Conservation (phyloP, 352 stramenopile species). For the Phytopythium oedochilum region DNA sequence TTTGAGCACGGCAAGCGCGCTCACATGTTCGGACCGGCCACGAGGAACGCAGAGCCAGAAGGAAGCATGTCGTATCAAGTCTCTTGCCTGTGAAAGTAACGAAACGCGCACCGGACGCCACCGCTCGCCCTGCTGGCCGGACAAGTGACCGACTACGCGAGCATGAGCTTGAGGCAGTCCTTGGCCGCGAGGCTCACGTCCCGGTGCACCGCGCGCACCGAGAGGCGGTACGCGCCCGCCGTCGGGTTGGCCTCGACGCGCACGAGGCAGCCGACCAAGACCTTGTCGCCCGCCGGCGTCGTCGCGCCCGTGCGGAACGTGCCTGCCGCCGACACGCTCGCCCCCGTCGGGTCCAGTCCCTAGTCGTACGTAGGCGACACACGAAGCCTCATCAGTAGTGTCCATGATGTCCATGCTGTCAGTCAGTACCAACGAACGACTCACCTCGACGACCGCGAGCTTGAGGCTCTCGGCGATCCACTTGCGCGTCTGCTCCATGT, state of each 20-base stretch:
- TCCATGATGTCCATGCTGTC: neutral
- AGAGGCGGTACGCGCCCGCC: constrained; percentile 83
- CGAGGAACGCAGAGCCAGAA: too few relatives aligned
- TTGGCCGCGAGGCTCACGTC: constrained; percentile 69
- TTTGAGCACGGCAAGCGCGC: too few relatives aligned
- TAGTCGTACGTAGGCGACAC: neutral
- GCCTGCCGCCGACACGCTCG: constrained; percentile 85
- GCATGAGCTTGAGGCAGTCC: constrained; percentile 58
- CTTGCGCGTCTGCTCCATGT: constrained; percentile 75
- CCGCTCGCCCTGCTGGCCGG: neutral
- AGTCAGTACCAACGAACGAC: neutral
- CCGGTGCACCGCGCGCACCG: constrained; percentile 90
- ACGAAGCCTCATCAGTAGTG: too few relatives aligned
- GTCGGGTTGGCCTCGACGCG: constrained; percentile 86
- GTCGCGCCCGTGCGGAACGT: constrained; percentile 91
- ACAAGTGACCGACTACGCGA: constrained; percentile 16
- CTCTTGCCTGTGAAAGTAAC: neutral
- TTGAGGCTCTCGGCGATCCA: constrained; percentile 88
- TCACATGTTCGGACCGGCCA: too few relatives aligned
- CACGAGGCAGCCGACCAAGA: constrained; percentile 92
- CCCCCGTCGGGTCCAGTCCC: constrained; percentile 65
- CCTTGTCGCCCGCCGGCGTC: constrained; percentile 88
- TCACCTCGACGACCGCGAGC: constrained; percentile 82
- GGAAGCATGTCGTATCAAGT: too few relatives aligned
- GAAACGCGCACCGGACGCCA: neutral